A percentile compares a stretch with the other conserved stretches of the same genome.
These are phyloP conservation scores for Euphrasia confusa DNA, from an alignment of 257 asterid species.

Conservation along the genomic window DNA sequence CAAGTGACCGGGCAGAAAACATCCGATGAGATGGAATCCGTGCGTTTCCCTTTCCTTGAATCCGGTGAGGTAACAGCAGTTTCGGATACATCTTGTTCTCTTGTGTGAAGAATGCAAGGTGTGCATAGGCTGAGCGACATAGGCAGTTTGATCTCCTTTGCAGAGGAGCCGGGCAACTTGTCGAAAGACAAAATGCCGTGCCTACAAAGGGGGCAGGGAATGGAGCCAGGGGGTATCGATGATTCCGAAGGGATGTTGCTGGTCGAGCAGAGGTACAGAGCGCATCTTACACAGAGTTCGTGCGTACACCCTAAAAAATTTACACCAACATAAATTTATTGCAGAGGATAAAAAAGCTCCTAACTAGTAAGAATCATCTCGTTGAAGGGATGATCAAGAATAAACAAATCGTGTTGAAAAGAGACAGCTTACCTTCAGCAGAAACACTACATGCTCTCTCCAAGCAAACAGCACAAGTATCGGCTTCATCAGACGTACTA, in stretches of 20 bases:
- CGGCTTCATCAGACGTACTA: constrained; percentile 65
- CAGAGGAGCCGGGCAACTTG: constrained; percentile 60
- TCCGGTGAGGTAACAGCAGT: constrained; percentile 42
- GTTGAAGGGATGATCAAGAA: neutral
- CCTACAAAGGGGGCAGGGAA: constrained; percentile 85
- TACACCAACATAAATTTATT: neutral
- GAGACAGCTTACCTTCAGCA: constrained; percentile 56
- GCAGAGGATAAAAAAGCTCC: neutral
- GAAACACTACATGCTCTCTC: constrained; percentile 86
- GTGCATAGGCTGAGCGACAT: constrained; percentile 76
- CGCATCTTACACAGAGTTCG: constrained; percentile 85
- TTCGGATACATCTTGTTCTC: constrained; percentile 58
- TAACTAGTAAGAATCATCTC: neutral
- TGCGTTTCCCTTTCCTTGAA: constrained; percentile 51
- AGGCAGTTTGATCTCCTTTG: constrained; percentile 60
- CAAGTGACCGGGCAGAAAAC: constrained; percentile 80
- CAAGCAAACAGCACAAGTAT: constrained; percentile 86
- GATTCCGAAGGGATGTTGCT: constrained; percentile 68
- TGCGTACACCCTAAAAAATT: constrained; percentile 72
- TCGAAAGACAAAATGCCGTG: constrained; percentile 60
- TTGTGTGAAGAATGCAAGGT: constrained; percentile 84
- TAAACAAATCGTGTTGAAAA: neutral
- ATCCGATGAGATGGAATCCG: constrained; percentile 72
- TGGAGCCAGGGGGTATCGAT: constrained; percentile 66
- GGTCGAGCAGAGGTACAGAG: constrained; percentile 92